A percentile compares a stretch with the other conserved stretches of the same genome.
Conservation (phyloP, 2,329 filamentous ascomycete species). For the Trichoderma brevicompactum region DNA sequence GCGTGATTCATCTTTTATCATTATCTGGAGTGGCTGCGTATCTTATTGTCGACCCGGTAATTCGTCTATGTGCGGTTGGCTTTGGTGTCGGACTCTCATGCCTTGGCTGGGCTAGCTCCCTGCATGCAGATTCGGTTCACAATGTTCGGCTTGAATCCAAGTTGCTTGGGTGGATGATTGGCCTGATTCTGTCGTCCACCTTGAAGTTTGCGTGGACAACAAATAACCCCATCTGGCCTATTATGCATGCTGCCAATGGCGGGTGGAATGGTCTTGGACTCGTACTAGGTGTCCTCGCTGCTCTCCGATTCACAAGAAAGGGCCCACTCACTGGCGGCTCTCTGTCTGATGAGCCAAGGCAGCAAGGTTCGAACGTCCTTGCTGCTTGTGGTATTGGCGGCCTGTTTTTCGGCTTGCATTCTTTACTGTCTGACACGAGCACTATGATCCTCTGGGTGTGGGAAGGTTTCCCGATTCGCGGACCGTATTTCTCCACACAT, state of each 20-base stretch:
- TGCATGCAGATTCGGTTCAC: conserved; percentile 77
- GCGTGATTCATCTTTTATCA: conserved; percentile 74
- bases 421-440: conserved; percentile 91
- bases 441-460: conserved; percentile 99
- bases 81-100: conserved; percentile 81
- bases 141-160: conserved; percentile 78
- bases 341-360: conserved; percentile 36
- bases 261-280: conserved; percentile 90
- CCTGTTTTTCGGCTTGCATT: conserved; percentile 87
- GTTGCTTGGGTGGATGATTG: conserved; percentile 78
- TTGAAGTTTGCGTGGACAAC: conserved; percentile 93
- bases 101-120: conserved; percentile 81
- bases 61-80: conserved; percentile 78
- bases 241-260: conserved; percentile 86
- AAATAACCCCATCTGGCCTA: conserved; percentile 96
- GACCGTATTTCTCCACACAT: conserved; percentile 86
- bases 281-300: conserved; percentile 73
- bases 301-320: conserved; percentile 73
- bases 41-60: conserved; percentile 70
- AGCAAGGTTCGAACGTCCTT: conserved; percentile 69
- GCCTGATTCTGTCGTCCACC: conserved; percentile 81
- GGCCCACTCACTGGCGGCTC: conserved; percentile 54
- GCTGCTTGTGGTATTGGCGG: conserved; percentile 80
- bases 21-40: conserved; percentile 81
- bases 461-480: conserved; percentile 91